These are phyloP conservation scores for Spathaspora sp. DNA, from an alignment of 1,139 yeast genomes.

Conservation along the genomic window DNA sequence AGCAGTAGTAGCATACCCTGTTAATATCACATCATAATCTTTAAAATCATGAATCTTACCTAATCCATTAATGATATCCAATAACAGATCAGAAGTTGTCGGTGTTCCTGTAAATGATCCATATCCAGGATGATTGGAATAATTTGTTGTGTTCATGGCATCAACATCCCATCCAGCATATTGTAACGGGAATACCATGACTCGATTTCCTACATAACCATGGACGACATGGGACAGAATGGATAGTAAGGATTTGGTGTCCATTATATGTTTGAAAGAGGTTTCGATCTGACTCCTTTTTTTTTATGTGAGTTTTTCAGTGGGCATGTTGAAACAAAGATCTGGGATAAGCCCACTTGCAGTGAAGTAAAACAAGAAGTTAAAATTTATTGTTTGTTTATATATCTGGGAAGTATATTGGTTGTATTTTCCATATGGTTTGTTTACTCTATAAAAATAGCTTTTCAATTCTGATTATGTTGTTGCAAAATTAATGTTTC, in stretches of 20 bases:
- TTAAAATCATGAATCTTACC: conserved; percentile 23
- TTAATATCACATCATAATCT: conserved; percentile 58
- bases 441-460: neutral
- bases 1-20: conserved; percentile 72
- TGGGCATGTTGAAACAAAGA: neutral
- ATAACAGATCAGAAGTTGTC: conserved; percentile 18
- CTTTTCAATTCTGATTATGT: neutral
- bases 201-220: conserved; percentile 48
- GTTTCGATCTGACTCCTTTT: neutral
- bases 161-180: conserved; percentile 47
- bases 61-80: conserved; percentile 25
- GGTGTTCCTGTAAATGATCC: conserved; percentile 35
- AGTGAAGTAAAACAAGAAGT: too few species aligned
- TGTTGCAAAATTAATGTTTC: too few species aligned
- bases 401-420: neutral
- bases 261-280: neutral
- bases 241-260: conserved; percentile 24
- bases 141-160: conserved; percentile 40
- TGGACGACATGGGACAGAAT: conserved; percentile 47
- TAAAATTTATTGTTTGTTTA: too few species aligned
- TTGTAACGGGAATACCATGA: conserved; percentile 45
- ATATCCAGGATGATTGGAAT: conserved; percentile 47
- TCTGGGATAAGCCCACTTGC: neutral
- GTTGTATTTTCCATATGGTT: too few species aligned
- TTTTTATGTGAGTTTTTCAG: neutral